A percentile compares a stretch with the other conserved stretches of the same genome.
These are phyloP conservation scores for Suillus hirtellus DNA, from an alignment of 768 basidiomycete genomes.

Conservation along the genomic window DNA sequence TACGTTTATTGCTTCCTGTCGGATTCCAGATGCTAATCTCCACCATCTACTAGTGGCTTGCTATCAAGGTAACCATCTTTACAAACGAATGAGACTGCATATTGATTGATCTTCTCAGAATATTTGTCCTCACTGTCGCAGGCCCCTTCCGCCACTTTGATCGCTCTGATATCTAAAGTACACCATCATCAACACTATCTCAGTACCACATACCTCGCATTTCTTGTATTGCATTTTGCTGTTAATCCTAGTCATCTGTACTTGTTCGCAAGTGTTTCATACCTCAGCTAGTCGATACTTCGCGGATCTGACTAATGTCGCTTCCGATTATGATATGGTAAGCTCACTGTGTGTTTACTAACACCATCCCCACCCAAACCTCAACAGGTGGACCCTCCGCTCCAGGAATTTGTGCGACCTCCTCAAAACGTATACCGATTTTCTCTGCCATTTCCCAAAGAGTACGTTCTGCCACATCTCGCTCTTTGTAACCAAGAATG, in stretches of 20 bases:
- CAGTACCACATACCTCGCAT: not conserved
- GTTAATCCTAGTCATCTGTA: not conserved
- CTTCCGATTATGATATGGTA: not conserved
- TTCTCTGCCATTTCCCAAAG: conserved; percentile 65
- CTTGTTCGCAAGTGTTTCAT: not conserved
- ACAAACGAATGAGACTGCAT: not conserved
- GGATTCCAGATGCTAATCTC: conserved; percentile 16
- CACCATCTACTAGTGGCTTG: conserved; percentile 55
- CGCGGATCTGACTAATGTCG: not conserved
- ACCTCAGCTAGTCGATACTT: not conserved
- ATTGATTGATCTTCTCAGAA: conserved; percentile 46
- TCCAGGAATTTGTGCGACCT: conserved; percentile 56
- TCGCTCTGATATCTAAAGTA: not conserved
- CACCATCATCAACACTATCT: not conserved
- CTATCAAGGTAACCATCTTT: conserved; percentile 56
- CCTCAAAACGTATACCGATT: conserved; percentile 55
- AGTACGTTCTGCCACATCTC: conserved; percentile 71
- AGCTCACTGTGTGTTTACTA: not conserved
- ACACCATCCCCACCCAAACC: conserved; percentile 57
- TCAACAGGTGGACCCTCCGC: conserved; percentile 67
- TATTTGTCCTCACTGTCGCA: conserved; percentile 89
- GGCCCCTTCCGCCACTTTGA: conserved; percentile 79
- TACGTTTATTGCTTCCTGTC: conserved; percentile 29
- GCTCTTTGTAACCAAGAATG: conserved; percentile 84
- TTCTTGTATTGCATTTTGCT: not conserved